Percentiles rank a stretch among this genome's conserved stretches.
These are phyloP conservation scores for Serendipita sp. DNA, from an alignment of 768 basidiomycete genomes.

Conservation along the genomic window DNA sequence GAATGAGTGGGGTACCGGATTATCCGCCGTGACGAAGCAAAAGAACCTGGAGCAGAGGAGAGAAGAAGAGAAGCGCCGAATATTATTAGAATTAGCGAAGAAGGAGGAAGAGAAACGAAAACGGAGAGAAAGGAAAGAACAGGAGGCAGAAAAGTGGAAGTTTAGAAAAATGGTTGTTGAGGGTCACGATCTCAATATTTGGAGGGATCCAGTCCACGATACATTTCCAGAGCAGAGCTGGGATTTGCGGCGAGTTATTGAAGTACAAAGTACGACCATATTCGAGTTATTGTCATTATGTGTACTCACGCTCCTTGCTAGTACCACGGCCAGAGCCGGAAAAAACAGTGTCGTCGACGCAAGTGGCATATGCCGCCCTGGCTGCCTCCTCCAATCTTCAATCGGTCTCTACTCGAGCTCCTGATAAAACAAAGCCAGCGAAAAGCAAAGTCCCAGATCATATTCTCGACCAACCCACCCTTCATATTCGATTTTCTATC, in stretches of 20 bases:
- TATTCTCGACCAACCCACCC: not conserved
- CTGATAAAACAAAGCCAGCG: not conserved
- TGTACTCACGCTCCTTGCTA: not conserved
- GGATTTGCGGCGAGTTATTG: slow-evolving; percentile 2
- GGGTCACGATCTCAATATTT: not conserved
- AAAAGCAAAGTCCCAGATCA: not conserved
- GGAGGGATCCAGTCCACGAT: not conserved
- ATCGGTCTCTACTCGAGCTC: slow-evolving; percentile 3
- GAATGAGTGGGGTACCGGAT: slow-evolving; percentile 3
- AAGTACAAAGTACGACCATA: not conserved
- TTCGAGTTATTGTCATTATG: not conserved
- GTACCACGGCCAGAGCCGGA: not conserved
- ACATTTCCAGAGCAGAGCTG: slow-evolving; percentile 5
- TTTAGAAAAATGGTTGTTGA: not conserved
- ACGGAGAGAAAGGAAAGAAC: not conserved
- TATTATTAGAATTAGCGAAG: not conserved
- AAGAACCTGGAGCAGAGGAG: not conserved
- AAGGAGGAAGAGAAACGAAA: not conserved
- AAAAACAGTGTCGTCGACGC: not conserved
- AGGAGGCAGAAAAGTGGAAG: slow-evolving; percentile 5
- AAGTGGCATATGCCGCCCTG: not conserved
- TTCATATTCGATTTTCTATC: slow-evolving; percentile 5
- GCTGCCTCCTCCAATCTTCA: not conserved
- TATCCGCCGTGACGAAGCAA: slow-evolving; percentile 4
- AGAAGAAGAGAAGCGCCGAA: not conserved